These are phyloP conservation scores for Aureobasidium sp. DNA, from an alignment of 2,329 filamentous ascomycete genomes.

Conservation along the genomic window DNA sequence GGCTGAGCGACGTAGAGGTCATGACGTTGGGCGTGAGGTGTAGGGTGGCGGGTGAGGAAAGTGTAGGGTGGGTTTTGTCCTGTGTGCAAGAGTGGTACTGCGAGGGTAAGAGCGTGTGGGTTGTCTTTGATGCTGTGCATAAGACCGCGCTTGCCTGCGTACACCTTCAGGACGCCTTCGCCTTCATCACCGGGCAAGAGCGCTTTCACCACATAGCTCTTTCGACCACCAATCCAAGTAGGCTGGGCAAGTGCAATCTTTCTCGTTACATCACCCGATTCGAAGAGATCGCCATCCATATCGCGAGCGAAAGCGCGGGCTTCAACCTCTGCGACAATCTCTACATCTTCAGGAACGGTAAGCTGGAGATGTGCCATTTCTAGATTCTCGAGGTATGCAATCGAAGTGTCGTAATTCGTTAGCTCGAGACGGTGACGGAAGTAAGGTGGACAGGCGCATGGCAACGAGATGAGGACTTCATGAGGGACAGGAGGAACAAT, in stretches of 20 bases:
- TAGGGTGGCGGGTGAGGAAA: slow-evolving; percentile 87
- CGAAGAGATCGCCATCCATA: slow-evolving; percentile 82
- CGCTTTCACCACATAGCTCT: slow-evolving; percentile 89
- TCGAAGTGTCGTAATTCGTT: slow-evolving; percentile 82
- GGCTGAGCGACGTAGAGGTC: slow-evolving; percentile 96
- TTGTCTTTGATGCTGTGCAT: slow-evolving; percentile 99
- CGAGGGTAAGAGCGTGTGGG: slow-evolving; percentile 80
- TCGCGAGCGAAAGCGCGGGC: slow-evolving; percentile 72
- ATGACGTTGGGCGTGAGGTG: slow-evolving; percentile 92
- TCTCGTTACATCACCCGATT: slow-evolving; percentile 76
- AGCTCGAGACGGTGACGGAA: slow-evolving; percentile 77
- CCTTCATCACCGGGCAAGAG: slow-evolving; percentile 87
- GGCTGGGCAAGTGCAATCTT: slow-evolving; percentile 86
- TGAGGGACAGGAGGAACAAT: slow-evolving; percentile 81
- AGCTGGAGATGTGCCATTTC: slow-evolving; percentile 90
- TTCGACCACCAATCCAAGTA: slow-evolving; percentile 79
- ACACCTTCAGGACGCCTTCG: slow-evolving; percentile 77
- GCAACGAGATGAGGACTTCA: slow-evolving; percentile 77
- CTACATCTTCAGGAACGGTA: slow-evolving; percentile 78
- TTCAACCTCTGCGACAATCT: slow-evolving; percentile 87
- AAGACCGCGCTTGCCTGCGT: slow-evolving; percentile 85
- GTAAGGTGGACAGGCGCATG: slow-evolving; percentile 75
- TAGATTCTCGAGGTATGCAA: slow-evolving; percentile 77
- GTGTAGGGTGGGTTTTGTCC: slow-evolving; percentile 93
- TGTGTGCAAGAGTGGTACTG: slow-evolving; percentile 80